Evolutionary conservation across 31 red algal species (phyloP).

Genomic region (Odonthalia washingtoniensis): DNA sequence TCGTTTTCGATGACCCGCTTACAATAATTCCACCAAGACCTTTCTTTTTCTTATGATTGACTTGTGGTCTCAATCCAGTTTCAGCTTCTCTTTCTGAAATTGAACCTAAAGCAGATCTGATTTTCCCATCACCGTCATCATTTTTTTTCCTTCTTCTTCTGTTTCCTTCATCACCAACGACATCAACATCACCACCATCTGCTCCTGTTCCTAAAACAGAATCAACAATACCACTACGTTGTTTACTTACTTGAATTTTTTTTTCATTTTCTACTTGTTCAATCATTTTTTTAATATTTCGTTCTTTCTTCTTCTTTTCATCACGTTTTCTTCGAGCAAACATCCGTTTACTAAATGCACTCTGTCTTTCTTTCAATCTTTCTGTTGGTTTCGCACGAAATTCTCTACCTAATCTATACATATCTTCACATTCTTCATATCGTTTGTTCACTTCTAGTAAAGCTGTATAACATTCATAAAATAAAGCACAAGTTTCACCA

Average conservation of each 20-base stretch:
- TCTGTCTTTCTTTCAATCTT: slow-evolving; percentile 53
- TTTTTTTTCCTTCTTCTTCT: no score
- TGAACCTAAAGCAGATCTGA: slow-evolving; percentile 60
- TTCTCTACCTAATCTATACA: slow-evolving; percentile 52
- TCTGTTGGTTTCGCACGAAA: slow-evolving; percentile 56
- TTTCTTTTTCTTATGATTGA: background rate
- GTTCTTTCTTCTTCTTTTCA: slow-evolving; percentile 59
- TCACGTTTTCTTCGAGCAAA: slow-evolving; percentile 55
- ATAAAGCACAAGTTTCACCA: slow-evolving; percentile 60
- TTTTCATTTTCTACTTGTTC: slow-evolving; percentile 15
- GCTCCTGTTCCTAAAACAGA: slow-evolving; percentile 34
- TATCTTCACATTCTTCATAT: slow-evolving; percentile 64
- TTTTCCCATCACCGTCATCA: background rate
- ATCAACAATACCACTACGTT: slow-evolving; percentile 23
- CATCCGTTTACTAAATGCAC: slow-evolving; percentile 71
- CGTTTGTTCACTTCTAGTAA: slow-evolving; percentile 68
- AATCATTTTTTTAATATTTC: slow-evolving; percentile 19
- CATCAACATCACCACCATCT: slow-evolving; percentile 6
- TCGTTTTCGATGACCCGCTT: slow-evolving; percentile 1
- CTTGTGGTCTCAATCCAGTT: slow-evolving; percentile 46
- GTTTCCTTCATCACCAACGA: background rate
- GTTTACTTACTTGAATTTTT: slow-evolving; percentile 17
- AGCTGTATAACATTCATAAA: slow-evolving; percentile 82
- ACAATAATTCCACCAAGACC: background rate
- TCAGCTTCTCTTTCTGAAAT: slow-evolving; percentile 56